Base-by-base conservation (phyloP, 495 filamentous ascomycete genomes). In the Neurospora sp. region DNA sequence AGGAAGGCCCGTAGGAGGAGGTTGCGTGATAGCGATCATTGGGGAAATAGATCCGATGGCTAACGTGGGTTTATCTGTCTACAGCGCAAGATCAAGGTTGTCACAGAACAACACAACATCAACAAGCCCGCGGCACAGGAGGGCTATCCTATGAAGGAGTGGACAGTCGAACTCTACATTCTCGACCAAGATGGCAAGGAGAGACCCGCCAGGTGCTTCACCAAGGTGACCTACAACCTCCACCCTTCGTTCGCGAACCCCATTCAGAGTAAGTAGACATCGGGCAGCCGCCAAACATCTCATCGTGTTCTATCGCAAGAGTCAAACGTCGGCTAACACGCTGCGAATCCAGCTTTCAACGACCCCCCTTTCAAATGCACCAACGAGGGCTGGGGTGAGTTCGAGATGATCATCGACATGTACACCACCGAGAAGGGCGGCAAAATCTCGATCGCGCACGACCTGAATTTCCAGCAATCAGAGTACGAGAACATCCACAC, bases 301-400 rank as follows among this genome's bases (percentile, higher is more conserved):
- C 16, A 12, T 38, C 20, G 18, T 72, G 16, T 20, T 12, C 22
- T 41, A 44, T 71, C 68, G 40, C 71, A 69, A 74, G 9, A 71
- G 11, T 16, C 27, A 53, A 31, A 39, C 41, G 35, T 12, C 27
- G 72, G 69, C 73, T 76, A 53, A 75, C 31, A 68, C 22, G 8
- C 16, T 38, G n/a, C 18, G 27, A 61, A 61, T 16, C 27, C 76
- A 97, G 93, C 89, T 8, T 88, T 95, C 85, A 90, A 89, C 77
- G 90, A 90, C 44, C 90, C 93, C 0, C 96, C 96, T 0, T 99
- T 98, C 85, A 88, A 88, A 35, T 96, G 97, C 80, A 83, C 88
- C 70, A 96, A 99, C 82, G 91, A 96, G 81, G 96, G 96, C 76
- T 99, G 96, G 96, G 96, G 96, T 78, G 96, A 99, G 83, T 99